A percentile compares a stretch with the other conserved stretches of the same genome.
These are phyloP conservation scores for Termitomyces heimii DNA, from an alignment of 768 basidiomycete species.

Conservation along the genomic window DNA sequence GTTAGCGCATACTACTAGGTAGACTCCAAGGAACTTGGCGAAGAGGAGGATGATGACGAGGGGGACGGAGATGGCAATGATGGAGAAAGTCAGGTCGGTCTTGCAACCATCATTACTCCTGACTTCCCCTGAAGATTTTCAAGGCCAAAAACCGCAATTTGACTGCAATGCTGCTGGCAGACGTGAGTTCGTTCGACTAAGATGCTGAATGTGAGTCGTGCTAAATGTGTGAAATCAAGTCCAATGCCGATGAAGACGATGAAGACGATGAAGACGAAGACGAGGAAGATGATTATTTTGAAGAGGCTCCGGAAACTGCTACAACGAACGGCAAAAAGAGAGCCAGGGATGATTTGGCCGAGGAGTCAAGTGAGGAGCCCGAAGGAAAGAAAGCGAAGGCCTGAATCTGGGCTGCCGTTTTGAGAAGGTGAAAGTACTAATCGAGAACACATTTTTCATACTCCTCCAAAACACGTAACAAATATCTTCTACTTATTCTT, in stretches of 20 bases:
- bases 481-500: conserved; percentile 15
- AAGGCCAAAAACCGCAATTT: conserved; percentile 8
- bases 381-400: conserved; percentile 37
- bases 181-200: conserved; percentile 9
- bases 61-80: conserved; percentile 8
- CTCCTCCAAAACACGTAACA: conserved; percentile 3
- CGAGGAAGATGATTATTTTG: conserved; percentile 15
- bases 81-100: conserved; percentile 8
- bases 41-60: conserved; percentile 14
- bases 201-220: background rate
- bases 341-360: conserved; percentile 24
- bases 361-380: conserved; percentile 21
- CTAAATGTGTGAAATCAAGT: conserved; percentile 12
- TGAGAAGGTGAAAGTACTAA: background rate
- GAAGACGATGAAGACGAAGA: conserved; percentile 26
- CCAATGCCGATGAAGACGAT: conserved; percentile 24
- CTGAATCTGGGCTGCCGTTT: conserved; percentile 11
- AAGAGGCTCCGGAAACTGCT: conserved; percentile 7
- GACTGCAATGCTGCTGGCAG: conserved; percentile 14
- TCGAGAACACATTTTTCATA: conserved; percentile 2
- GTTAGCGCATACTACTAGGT: conserved; percentile 4
- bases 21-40: conserved; percentile 5
- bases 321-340: conserved; percentile 28
- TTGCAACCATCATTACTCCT: background rate
- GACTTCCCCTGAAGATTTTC: background rate